Evolutionary conservation across 2,329 filamentous ascomycete genomes (phyloP), one percentile per base, ranked within the genome.

Genomic region (Mycocentrospora acerina): DNA sequence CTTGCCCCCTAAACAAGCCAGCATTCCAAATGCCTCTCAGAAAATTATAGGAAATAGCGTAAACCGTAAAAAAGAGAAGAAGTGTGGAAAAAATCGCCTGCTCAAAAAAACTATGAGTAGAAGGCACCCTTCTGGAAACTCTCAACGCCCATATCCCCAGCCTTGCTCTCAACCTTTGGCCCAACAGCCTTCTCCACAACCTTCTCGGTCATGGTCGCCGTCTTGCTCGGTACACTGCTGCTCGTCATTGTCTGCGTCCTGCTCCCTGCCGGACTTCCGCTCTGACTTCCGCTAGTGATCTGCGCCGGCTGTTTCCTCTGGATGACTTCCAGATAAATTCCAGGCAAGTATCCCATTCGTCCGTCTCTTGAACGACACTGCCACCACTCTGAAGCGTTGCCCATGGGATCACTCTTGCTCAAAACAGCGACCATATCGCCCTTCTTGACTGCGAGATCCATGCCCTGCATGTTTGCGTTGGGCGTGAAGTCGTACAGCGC

Each of bases 351-450:
- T 7, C 93, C 93, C 57, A 95, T 84, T 17, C 89, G 80, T 30
- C 90, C 90, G 63, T 97, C 90, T 44, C 93, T 80, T 11, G 91
- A 86, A 38, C 93, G 81, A 70, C 94, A 98, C 51, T 86, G 83
- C 93, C 93, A 98, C 93, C 93, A 98, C 63, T 98, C 91, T 35
- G 87, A 93, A 4, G 89, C 82, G 56, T 93, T 90, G 29, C 93
- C 93, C 60, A 91, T 81, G 1, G 93, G 93, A 59, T 98, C 93
- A 13, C 82, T 86, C 73, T 96, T 96, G 72, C 85, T 86, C 37
- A 98, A 78, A 1, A 98, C 90, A 17, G 93, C 93, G 12, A 98
- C 90, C 36, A 97, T 82, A 57, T 98, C 93, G 43, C 91, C 91
- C 74, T 95, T 96, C 72, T 88, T 90, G 16, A 94, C 91, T 24